A percentile compares a stretch with the other conserved stretches of the same genome.
These are phyloP conservation scores for Carpinus fangiana DNA, from an alignment of 306 rosid genomes.

Conservation along the genomic window DNA sequence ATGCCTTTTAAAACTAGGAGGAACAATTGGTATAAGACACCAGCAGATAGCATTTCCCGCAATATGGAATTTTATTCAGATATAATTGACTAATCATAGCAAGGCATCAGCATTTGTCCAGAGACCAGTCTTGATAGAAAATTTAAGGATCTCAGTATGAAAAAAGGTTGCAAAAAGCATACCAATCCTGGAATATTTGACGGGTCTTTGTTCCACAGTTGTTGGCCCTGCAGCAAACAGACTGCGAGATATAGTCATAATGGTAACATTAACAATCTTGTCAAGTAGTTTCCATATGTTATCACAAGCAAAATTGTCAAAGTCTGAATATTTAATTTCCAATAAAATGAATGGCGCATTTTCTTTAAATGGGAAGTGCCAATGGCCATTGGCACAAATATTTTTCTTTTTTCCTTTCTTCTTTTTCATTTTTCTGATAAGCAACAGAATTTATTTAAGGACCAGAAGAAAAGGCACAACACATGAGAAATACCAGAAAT, in stretches of 20 bases:
- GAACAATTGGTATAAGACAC: neutral
- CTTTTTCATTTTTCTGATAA: neutral
- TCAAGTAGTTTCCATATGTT: constrained; percentile 17
- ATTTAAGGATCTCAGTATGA: constrained; percentile 15
- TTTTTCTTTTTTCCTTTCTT: neutral
- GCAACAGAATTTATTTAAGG: neutral
- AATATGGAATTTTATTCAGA: constrained; percentile 17
- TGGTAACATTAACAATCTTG: constrained; percentile 12
- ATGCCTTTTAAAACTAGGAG: neutral
- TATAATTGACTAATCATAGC: constrained; percentile 26
- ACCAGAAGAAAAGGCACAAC: neutral
- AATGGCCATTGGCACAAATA: neutral
- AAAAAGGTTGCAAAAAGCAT: constrained; percentile 36
- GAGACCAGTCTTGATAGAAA: neutral
- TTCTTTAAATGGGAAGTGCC: constrained; percentile 20
- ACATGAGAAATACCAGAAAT: neutral
- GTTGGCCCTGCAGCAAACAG: constrained; percentile 45
- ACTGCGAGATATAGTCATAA: constrained; percentile 10
- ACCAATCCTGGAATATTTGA: constrained; percentile 61
- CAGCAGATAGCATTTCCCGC: constrained; percentile 12
- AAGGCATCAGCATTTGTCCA: constrained; percentile 17
- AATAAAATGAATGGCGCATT: constrained; percentile 10
- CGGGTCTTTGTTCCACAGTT: constrained; percentile 26
- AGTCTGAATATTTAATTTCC: constrained; percentile 10
- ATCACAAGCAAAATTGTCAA: constrained; percentile 22